Base-by-base conservation (phyloP, 306 rosid species). In the Carpinus viminea region DNA sequence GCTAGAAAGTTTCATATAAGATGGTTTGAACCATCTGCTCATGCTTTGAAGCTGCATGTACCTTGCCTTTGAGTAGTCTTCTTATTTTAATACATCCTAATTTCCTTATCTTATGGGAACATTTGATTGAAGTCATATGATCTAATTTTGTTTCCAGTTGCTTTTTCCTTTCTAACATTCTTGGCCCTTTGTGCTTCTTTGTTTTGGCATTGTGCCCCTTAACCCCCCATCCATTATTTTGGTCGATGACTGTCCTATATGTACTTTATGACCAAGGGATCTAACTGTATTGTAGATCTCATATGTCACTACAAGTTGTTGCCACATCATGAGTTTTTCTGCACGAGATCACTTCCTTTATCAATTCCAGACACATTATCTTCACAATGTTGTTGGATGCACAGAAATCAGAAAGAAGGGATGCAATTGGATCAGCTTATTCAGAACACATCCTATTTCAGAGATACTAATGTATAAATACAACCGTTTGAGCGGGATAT, bases 361-460 rank as follows among this genome's bases (percentile, higher is more conserved):
- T 85, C 99, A 79, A 83, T 96, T 75, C 81, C 94, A 18, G 99
- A 93, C 79, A 85, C 99, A 20, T 78, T 96, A 93, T 89, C 86
- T 91, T 76, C 91, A 91, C 81, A 89, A 89, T 79, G 91, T 91
- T 62, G 94, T 91, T 77, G 99, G 98, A 85, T 98, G 93, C 88
- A 89, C 96, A 34, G 99, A 93, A 83, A 84, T 93, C 69, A 89
- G 99, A 93, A 91, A 90, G 98, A 96, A 76, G 98, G 98, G 76
- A 93, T 96, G 97, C 98, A 96, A 76, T 88, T 96, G 80, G 96
- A 90, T 91, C 96, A 96, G 82, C 99, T 93, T 83, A 87, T 91
- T 80, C 96, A 91, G 85, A 93, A 85, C 61, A 73, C 93, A 59
- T 86, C 91, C 24, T 88, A 84, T 79, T 71, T 81, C 12, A 90